Evolutionary conservation across 768 basidiomycete species (phyloP).

Genomic region (Tylopilus felleus): DNA sequence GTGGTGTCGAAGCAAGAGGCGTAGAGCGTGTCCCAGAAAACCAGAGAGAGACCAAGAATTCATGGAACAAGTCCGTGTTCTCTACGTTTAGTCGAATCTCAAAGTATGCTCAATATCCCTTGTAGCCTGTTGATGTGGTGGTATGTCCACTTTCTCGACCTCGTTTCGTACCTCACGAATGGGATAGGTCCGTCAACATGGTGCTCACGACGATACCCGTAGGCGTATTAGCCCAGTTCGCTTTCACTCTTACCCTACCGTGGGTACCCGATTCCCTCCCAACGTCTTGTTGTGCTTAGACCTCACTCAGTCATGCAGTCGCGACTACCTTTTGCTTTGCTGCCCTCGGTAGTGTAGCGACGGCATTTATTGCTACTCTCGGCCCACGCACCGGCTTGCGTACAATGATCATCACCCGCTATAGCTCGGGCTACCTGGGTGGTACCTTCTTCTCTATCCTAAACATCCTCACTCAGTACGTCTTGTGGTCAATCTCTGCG

Average conservation of each 20-base stretch:
- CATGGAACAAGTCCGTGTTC: constrained; percentile 41
- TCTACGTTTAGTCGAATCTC: neutral
- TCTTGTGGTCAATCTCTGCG: neutral
- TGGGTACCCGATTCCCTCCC: constrained; percentile 20
- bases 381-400: constrained; percentile 52
- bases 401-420: constrained; percentile 52
- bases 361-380: constrained; percentile 51
- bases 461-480: constrained; percentile 49
- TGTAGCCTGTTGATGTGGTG: constrained; percentile 46
- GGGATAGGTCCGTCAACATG: constrained; percentile 44
- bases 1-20: constrained; percentile 52
- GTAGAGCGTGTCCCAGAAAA: constrained; percentile 53
- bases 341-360: constrained; percentile 39
- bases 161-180: neutral
- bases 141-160: constrained; percentile 15
- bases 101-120: neutral
- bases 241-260: constrained; percentile 47
- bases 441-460: constrained; percentile 48
- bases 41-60: constrained; percentile 42
- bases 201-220: constrained; percentile 48
- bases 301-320: constrained; percentile 36
- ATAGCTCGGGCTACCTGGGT: constrained; percentile 47
- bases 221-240: constrained; percentile 46
- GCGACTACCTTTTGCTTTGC: constrained; percentile 46
- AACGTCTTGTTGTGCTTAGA: neutral